phyloP scores from a whole-genome alignment of 768 basidiomycete genomes.

The Pulveroboletus sp. region DNA sequence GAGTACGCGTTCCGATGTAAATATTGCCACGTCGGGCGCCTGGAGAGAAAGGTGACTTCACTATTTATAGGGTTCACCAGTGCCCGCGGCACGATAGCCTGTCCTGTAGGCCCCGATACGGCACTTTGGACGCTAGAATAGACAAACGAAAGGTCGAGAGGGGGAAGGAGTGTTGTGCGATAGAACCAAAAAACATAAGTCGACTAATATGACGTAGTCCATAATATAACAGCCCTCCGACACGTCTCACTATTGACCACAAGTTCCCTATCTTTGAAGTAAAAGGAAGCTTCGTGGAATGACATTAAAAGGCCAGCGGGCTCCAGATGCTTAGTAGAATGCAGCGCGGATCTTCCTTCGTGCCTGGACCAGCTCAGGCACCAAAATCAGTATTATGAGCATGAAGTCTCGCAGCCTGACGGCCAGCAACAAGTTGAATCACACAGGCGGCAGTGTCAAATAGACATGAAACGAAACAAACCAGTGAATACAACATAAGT shows the following conservation, averaged over 20 bases:
- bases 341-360: constrained; percentile 20
- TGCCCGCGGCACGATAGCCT: too few species aligned
- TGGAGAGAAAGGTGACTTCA: too few species aligned
- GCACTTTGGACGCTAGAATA: too few species aligned
- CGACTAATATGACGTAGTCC: too few species aligned
- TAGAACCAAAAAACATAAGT: too few species aligned
- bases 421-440: constrained; percentile 27
- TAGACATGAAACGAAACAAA: constrained; percentile 17
- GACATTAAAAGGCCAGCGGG: constrained; percentile 16
- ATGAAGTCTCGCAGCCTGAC: constrained; percentile 24
- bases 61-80: too few species aligned
- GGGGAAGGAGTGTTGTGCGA: too few species aligned
- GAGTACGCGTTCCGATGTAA: constrained; percentile 21
- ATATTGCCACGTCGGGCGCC: neutral
- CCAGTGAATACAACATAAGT: constrained; percentile 59
- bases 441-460: constrained; percentile 35
- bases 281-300: constrained; percentile 14
- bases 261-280: constrained; percentile 12
- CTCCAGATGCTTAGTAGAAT: constrained; percentile 18
- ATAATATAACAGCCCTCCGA: too few species aligned
- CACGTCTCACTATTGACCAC: constrained; percentile 23
- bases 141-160: too few species aligned
- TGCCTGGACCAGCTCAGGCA: constrained; percentile 27
- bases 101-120: too few species aligned
- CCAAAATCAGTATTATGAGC: constrained; percentile 27